Evolutionary conservation across 805 yeast genomes (phyloP).

Genomic region (Zygosaccharomyces gambellarensis): DNA sequence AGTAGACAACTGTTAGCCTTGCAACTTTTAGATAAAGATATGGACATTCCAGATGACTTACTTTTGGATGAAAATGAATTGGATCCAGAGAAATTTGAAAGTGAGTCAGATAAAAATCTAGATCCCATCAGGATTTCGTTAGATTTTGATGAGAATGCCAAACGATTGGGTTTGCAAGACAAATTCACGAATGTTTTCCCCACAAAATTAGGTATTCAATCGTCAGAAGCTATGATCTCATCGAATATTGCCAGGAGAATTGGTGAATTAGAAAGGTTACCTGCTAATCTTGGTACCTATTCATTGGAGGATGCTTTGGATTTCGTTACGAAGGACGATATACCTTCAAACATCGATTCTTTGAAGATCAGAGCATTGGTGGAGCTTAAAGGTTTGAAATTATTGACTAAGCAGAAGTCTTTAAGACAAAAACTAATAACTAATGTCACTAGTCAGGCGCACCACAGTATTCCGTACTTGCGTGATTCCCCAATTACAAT

Average conservation of each 20-base stretch:
- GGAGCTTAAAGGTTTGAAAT: constrained; percentile 63
- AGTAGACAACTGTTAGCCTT: constrained; percentile 58
- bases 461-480: constrained; percentile 48
- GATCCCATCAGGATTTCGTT: constrained; percentile 26
- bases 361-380: constrained; percentile 61
- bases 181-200: constrained; percentile 26
- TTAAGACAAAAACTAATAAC: constrained; percentile 57
- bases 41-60: constrained; percentile 55
- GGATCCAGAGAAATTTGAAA: not conserved
- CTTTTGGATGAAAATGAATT: constrained; percentile 30
- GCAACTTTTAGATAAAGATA: constrained; percentile 59
- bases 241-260: constrained; percentile 55
- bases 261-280: constrained; percentile 56
- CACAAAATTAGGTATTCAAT: constrained; percentile 43
- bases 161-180: constrained; percentile 30
- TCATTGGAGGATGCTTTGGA: constrained; percentile 40
- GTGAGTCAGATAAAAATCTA: not conserved
- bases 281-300: constrained; percentile 65
- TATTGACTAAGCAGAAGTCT: constrained; percentile 65
- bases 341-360: constrained; percentile 46
- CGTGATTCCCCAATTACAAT: constrained; percentile 51
- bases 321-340: constrained; percentile 41
- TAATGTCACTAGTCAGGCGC: constrained; percentile 50
- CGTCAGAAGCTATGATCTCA: constrained; percentile 50
- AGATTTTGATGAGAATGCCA: constrained; percentile 31